Evolutionary conservation across 768 basidiomycete species (phyloP), one percentile per base, ranked within the genome.

Genomic region (Sarcodon aspratus): DNA sequence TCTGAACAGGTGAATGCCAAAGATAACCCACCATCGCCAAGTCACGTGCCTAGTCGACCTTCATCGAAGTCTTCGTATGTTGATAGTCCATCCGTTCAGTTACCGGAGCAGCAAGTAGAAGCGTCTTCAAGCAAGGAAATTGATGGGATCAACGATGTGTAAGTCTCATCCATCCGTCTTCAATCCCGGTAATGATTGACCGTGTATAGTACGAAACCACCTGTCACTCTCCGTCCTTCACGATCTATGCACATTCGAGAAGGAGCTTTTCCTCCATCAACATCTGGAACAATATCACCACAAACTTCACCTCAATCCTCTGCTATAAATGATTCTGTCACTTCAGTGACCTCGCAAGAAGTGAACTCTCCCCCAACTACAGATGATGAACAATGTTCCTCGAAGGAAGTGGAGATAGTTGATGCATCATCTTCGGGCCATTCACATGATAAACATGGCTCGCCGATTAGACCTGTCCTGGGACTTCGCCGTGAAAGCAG

Each of bases 261-360:
- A 69, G 82, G 80, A 48, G 85, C 84, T 6, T 82, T 81, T 57
- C 67, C 77, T 45, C 76, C 76, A 0, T 76, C 70, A 37, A 61
- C 63, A 47, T 17, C 17, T 42, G 40, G 40, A n/a, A 15, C 11
- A 27, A 15, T n/a, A 17, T 42, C 40, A 27, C 40, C 40, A n/a
- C 15, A 4, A 11, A 15, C 13, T 6, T 13, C 40, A 17, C 40
- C 40, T 17, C 21, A 27, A 27, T 15, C 8, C 9, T 42, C 27
- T 9, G 11, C 13, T 42, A 5, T 42, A 27, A 8, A 42, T 17
- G 27, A 27, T 8, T 42, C 40, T 8, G 40, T n/a, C 40, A 13
- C 27, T 42, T 42, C 40, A 9, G 15, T 27, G 11, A 9, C 11
- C 9, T 27, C 13, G 13, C 27, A 15, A 13, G 40, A 42, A 17